Evolutionary conservation across 2,329 filamentous ascomycete genomes (phyloP), one percentile per base, ranked within the genome.

Genomic region (Sclerotinia glacialis): DNA sequence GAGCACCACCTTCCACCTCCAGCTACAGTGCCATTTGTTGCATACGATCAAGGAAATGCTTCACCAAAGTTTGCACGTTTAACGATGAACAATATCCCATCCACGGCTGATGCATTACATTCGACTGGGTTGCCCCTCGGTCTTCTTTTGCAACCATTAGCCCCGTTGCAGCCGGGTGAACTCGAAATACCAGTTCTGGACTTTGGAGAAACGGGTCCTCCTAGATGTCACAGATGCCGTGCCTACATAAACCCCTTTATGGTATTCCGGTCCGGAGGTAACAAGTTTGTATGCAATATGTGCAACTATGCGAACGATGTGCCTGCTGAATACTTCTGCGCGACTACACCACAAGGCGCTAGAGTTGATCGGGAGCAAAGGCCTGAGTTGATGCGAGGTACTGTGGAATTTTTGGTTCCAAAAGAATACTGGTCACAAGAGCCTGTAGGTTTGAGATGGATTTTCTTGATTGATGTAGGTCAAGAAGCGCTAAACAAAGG

Each of bases 221-320:
- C 95, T 28, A 86, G 95, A 77, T 99, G 95, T 79, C 87, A 92
- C 74, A 85, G 95, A 79, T 99, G 95, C 81, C 86, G 95, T 76
- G 90, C 94, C 18, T 99, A 99, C 79, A 96, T 99, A 80, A 99
- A 99, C 76, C 95, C 95, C 1, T 99, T 99, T 77, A 98, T 99
- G 95, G 91, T 93, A 76, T 99, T 99, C 83, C 86, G 90, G 67
- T 89, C 90, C 21, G 94, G 94, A 47, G 95, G 95, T 67, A 97
- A 94, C 80, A 97, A 96, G 77, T 96, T 97, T 77, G 92, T 97
- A 63, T 99, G 95, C 81, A 99, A 99, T 76, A 91, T 99, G 80
- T 99, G 95, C 80, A 95, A 91, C 28, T 96, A 98, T 77, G 93
- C 95, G 60, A 99, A 98, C 77, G 95, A 99, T 75, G 96, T 96